A percentile compares a stretch with the other conserved stretches of the same genome.
Evolutionary conservation across 2,329 filamentous ascomycete genomes (phyloP).

Genomic region (Mollisia scopiformis): DNA sequence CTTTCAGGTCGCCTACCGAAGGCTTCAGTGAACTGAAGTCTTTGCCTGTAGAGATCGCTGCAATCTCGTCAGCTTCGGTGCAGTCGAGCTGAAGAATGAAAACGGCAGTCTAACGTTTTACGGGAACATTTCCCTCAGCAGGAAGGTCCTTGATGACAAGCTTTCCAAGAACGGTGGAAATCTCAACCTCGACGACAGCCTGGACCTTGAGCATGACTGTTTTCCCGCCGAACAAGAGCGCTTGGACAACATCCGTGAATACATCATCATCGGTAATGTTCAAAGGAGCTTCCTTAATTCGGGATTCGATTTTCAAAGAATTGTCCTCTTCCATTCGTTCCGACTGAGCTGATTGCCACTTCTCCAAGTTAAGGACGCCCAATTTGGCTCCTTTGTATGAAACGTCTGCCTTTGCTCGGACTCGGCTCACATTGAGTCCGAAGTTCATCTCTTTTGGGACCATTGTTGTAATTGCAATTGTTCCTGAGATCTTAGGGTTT

Average conservation of each 20-base stretch:
- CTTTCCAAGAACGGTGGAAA: conserved; percentile 79
- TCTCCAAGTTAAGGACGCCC: conserved; percentile 74
- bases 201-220: conserved; percentile 73
- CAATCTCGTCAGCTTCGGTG: conserved; percentile 38
- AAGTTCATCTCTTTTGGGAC: conserved; percentile 89
- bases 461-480: conserved; percentile 76
- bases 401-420: conserved; percentile 79
- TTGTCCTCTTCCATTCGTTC: conserved; percentile 65
- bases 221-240: conserved; percentile 73
- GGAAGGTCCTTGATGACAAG: conserved; percentile 84
- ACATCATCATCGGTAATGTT: conserved; percentile 80
- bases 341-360: conserved; percentile 87
- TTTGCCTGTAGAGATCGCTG: conserved; percentile 61
- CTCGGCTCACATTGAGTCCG: conserved; percentile 73
- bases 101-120: conserved; percentile 85
- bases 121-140: conserved; percentile 80
- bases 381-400: conserved; percentile 79
- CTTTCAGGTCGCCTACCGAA: conserved; percentile 69
- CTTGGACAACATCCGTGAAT: conserved; percentile 80
- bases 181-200: conserved; percentile 80
- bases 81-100: conserved; percentile 41
- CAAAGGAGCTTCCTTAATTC: conserved; percentile 78
- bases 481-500: conserved; percentile 80
- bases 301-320: conserved; percentile 73
- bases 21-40: conserved; percentile 55